Percentiles rank a stretch among this genome's conserved stretches.
These are phyloP conservation scores for Elaeagnus macrophylla DNA, from an alignment of 306 rosid genomes.

Conservation along the genomic window DNA sequence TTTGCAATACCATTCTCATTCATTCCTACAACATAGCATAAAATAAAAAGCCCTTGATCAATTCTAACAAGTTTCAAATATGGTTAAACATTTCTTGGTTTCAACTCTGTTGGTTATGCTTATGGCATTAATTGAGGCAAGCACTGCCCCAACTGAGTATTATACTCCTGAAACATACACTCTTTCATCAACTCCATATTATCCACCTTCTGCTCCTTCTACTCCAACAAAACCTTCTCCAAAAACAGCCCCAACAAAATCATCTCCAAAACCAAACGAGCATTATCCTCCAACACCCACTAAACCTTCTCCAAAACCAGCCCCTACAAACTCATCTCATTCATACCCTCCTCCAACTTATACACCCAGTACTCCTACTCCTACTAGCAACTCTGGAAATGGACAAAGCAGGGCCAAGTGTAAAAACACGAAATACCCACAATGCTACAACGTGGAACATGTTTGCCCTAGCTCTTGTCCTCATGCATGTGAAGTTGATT, in stretches of 20 bases:
- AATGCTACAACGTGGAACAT: too few relatives aligned
- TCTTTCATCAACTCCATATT: background rate
- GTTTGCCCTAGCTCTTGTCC: too few relatives aligned
- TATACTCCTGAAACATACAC: background rate
- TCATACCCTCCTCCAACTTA: constrained; percentile 9
- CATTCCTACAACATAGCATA: constrained; percentile 5
- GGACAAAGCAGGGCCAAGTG: constrained; percentile 33
- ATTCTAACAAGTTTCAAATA: constrained; percentile 14
- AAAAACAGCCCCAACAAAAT: background rate
- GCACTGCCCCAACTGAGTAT: constrained; percentile 29
- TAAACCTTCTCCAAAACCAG: too few relatives aligned
- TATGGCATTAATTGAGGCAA: constrained; percentile 11
- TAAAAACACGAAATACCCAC: background rate
- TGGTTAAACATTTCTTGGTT: constrained; percentile 1
- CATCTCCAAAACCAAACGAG: too few relatives aligned
- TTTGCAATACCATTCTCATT: background rate
- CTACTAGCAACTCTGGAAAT: background rate
- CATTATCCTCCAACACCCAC: too few relatives aligned
- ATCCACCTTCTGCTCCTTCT: background rate
- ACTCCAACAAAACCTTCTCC: background rate
- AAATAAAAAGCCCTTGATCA: background rate
- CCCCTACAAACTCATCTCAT: background rate
- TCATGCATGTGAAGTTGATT: too few relatives aligned
- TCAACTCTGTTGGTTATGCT: constrained; percentile 18
- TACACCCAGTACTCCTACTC: constrained; percentile 1